These are phyloP conservation scores for Datisca glomerata DNA, from an alignment of 306 rosid species.

Conservation along the genomic window DNA sequence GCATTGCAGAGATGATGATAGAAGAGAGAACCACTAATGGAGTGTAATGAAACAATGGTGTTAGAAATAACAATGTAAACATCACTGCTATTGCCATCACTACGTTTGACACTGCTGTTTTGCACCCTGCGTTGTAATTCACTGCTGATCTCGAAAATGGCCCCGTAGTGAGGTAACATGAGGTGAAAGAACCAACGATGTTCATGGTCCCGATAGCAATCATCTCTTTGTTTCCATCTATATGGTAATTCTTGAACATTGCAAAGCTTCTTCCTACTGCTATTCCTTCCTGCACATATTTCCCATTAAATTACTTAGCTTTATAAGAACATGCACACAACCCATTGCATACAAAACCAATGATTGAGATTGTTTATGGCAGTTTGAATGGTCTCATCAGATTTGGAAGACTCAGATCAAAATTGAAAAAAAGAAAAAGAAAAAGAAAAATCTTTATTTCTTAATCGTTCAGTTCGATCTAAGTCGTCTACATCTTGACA, in stretches of 20 bases:
- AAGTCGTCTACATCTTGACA: no score
- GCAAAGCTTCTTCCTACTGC: constrained; percentile 5
- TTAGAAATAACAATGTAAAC: neutral
- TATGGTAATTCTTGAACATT: neutral
- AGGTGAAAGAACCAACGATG: constrained; percentile 1
- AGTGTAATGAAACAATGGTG: constrained; percentile 1
- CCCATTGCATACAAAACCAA: no score
- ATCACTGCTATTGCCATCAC: neutral
- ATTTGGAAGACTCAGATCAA: no score
- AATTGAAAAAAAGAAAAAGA: no score
- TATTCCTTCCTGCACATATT: constrained; percentile 1
- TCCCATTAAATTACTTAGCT: no score
- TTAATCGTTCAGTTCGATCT: no score
- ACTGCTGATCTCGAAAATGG: neutral
- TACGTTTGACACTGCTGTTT: neutral
- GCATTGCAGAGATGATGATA: neutral
- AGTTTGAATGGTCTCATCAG: no score
- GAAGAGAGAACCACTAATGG: neutral
- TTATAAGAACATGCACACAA: no score
- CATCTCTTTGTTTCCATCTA: constrained; percentile 6
- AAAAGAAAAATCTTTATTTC: no score
- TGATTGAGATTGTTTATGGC: no score
- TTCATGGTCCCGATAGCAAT: neutral
- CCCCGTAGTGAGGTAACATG: neutral
- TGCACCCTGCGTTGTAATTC: neutral